A percentile compares a stretch with the other conserved stretches of the same genome.
phyloP scores from a whole-genome alignment of 2,329 filamentous ascomycete species.

The Neofusicoccum sp. region DNA sequence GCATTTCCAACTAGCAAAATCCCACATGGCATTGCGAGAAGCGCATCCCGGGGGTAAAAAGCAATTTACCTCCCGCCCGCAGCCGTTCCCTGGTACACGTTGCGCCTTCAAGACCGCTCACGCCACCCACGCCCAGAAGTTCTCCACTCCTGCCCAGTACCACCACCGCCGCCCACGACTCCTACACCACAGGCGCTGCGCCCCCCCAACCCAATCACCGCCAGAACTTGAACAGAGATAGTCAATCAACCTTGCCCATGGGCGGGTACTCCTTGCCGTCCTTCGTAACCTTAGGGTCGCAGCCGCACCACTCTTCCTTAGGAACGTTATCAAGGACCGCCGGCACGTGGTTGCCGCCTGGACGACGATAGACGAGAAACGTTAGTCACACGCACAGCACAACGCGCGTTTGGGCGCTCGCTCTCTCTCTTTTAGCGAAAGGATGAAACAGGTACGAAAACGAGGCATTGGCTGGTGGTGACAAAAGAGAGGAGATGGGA shows the following conservation, averaged over 20 bases:
- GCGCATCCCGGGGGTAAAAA: not conserved
- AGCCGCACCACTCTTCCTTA: slow-evolving; percentile 64
- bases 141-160: not conserved
- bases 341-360: slow-evolving; percentile 58
- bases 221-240: slow-evolving; percentile 11
- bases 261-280: slow-evolving; percentile 67
- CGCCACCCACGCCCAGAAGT: not conserved
- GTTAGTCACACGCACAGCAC: not conserved
- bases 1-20: not conserved
- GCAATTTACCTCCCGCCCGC: not conserved
- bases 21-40: not conserved
- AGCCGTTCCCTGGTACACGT: not conserved
- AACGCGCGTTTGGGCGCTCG: not conserved
- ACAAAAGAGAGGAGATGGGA: no score
- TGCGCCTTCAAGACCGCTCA: not conserved
- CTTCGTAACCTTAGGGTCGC: slow-evolving; percentile 63
- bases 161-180: not conserved
- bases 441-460: no score
- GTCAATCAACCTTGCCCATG: slow-evolving; percentile 50
- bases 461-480: no score
- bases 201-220: not conserved
- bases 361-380: not conserved
- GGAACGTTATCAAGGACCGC: slow-evolving; percentile 64
- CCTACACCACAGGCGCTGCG: not conserved
- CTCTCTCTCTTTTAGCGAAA: no score